Evolutionary conservation across 345 rosid genomes (phyloP).

Genomic region (Aegle marmelos): DNA sequence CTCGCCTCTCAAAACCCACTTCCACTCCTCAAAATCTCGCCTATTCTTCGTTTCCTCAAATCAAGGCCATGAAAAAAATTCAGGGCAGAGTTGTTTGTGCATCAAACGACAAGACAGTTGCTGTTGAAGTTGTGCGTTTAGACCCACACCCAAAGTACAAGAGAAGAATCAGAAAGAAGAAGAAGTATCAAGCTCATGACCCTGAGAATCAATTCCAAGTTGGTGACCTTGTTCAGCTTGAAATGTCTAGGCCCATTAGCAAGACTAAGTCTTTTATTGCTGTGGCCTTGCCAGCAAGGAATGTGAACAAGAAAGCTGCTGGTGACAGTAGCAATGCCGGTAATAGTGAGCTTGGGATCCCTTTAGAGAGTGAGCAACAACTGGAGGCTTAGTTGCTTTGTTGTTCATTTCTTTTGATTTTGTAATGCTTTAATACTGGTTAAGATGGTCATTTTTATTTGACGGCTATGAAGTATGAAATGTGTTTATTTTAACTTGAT

Average conservation of each 20-base stretch:
- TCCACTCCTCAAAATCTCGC: conserved; percentile 5
- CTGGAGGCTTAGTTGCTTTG: conserved; percentile 19
- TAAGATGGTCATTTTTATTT: conserved; percentile 2
- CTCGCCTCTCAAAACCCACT: conserved; percentile 45
- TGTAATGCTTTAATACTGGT: conserved; percentile 1
- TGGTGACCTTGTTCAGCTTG: conserved; percentile 75
- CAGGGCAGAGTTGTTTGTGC: conserved; percentile 85
- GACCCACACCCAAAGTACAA: conserved; percentile 87
- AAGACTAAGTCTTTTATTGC: conserved; percentile 79
- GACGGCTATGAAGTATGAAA: conserved; percentile 1
- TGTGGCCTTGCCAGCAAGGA: conserved; percentile 40
- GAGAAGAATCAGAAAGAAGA: conserved; percentile 83
- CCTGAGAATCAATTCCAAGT: conserved; percentile 72
- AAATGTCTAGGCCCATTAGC: conserved; percentile 76
- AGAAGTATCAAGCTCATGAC: conserved; percentile 95
- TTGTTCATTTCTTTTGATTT: not conserved
- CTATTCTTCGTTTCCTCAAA: conserved; percentile 34
- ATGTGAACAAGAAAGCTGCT: conserved; percentile 20
- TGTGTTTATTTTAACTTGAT: not conserved
- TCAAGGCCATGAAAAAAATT: conserved; percentile 69
- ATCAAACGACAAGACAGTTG: conserved; percentile 79
- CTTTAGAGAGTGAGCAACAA: conserved; percentile 61
- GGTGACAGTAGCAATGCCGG: conserved; percentile 16
- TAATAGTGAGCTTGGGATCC: conserved; percentile 55
- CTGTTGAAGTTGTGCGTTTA: conserved; percentile 72